Base-by-base conservation (phyloP, 306 rosid genomes). In the Cicer bijugum region DNA sequence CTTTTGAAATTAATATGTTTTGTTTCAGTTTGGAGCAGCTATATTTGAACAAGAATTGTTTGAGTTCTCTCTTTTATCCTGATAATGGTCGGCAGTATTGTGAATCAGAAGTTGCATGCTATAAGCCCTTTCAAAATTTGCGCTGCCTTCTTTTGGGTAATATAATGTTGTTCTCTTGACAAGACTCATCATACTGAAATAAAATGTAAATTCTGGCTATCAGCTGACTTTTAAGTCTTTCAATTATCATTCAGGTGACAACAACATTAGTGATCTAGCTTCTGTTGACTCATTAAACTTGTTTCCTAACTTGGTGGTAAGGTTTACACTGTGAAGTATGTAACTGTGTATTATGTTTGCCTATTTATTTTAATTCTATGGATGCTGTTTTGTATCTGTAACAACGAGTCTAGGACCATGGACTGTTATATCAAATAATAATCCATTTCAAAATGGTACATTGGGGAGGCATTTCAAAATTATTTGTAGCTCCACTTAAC, bases 11-110 rank as follows among this genome's bases (percentile, higher is more conserved):
- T 75, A 69, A 51, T 75, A 55, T 59, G 52, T 69, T 56, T 78
- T 82, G 63, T 78, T 86, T 78, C 87, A 94, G 99, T 89, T 94
- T 91, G 92, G 93, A 89, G 95, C 91, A 94, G 91, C 92, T 94
- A 71, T 85, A 91, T 80, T 80, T 94, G 85, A 89, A 86, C 86
- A 88, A 86, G 89, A 94, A 94, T 88, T 86, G 78, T 40, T 86
- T 94, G 90, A 84, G 67, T 64, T 48, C 56, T 81, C 75, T 94
- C 77, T 85, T 82, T 77, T 89, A 88, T 83, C 90, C 96, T 39
- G 83, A 75, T 76, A 69, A 76, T 14, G 69, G 58, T 76, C 66
- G 8, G 42, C 81, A 66, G 62, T 40, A 69, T 66, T 1, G 23
- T 75, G 86, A 84, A 75, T 83, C 68, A 14, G 87, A 84, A 68